Evolutionary conservation across 768 basidiomycete genomes (phyloP), one percentile per base, ranked within the genome.

Genomic region (Psilocybe cyanescens): DNA sequence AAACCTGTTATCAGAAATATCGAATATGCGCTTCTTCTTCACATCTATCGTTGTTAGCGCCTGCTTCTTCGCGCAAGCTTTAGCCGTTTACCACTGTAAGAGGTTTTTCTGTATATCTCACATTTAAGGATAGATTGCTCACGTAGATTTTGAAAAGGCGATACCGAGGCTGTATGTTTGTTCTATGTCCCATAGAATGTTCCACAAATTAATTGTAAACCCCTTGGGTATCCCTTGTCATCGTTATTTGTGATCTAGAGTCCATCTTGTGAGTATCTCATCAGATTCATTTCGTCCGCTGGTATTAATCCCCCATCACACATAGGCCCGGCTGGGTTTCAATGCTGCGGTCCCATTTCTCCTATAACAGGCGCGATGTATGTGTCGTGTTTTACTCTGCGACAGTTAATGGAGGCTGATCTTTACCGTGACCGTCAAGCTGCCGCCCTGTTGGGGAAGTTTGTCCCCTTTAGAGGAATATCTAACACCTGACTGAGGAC

Each of bases 311-410:
- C 14, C 41, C 41, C n/a, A 44, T 12, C 14, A 24, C 5, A 35
- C 41, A 14, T 44, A 59, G 58, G 58, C 17, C 50, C 58, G 45
- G 11, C 19, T 45, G 58, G 58, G 30, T 59, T 41, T 45, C 50
- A 59, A 31, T 59, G 58, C 51, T 59, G 58, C 50, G 58, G 58
- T 8, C 58, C 58, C 37, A 59, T 59, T 37, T 59, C 58, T n/a
- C 41, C 37, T 7, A 59, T 37, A 7, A 41, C 39, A 19, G 58
- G 58, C 7, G 58, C 50, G 24, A 53, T 39, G 58, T 59, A 45
- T 17, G 58, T 46, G 6, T 8, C 12, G 16, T 30, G 11, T 33
- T 30, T 30, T 45, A 7, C 8, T 12, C n/a, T n/a, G 12, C 41
- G 28, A n/a, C 16, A 6, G 7, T 45, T 4, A 16, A 51, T 9